Percentiles rank a stretch among this genome's conserved stretches.
These are phyloP conservation scores for Hysterium pulicare DNA, from an alignment of 2,329 filamentous ascomycete genomes.

Conservation along the genomic window DNA sequence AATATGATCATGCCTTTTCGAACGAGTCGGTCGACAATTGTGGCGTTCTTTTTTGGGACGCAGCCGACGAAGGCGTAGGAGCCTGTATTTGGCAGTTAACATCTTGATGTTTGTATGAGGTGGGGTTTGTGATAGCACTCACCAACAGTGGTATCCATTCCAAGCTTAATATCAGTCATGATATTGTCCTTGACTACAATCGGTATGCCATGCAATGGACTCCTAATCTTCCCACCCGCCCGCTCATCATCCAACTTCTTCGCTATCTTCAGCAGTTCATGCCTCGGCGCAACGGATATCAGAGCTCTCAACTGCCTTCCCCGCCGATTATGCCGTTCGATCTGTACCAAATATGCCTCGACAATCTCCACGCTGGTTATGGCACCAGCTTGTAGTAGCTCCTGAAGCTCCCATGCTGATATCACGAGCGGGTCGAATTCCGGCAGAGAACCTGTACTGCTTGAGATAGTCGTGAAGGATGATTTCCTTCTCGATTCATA, in stretches of 20 bases:
- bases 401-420: constrained; percentile 29
- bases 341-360: constrained; percentile 31
- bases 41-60: constrained; percentile 35
- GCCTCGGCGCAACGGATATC: constrained; percentile 37
- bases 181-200: constrained; percentile 44
- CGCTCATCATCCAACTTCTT: constrained; percentile 40
- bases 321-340: constrained; percentile 33
- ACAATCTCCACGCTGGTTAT: constrained; percentile 36
- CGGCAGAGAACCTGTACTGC: constrained; percentile 17
- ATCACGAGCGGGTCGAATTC: constrained; percentile 32
- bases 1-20: constrained; percentile 41
- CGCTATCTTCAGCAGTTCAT: constrained; percentile 35
- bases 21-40: constrained; percentile 36
- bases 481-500: constrained; percentile 21
- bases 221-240: constrained; percentile 31
- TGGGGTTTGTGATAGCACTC: constrained; percentile 7
- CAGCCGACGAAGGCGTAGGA: constrained; percentile 38
- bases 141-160: constrained; percentile 43
- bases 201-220: constrained; percentile 43
- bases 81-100: too few relatives aligned
- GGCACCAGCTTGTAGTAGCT: constrained; percentile 26
- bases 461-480: constrained; percentile 28
- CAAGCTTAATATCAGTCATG: constrained; percentile 35
- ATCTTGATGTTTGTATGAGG: constrained; percentile 2
- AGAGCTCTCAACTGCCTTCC: constrained; percentile 35